Evolutionary conservation across 2,329 filamentous ascomycete genomes (phyloP).

Genomic region (Cladophialophora yegresii): DNA sequence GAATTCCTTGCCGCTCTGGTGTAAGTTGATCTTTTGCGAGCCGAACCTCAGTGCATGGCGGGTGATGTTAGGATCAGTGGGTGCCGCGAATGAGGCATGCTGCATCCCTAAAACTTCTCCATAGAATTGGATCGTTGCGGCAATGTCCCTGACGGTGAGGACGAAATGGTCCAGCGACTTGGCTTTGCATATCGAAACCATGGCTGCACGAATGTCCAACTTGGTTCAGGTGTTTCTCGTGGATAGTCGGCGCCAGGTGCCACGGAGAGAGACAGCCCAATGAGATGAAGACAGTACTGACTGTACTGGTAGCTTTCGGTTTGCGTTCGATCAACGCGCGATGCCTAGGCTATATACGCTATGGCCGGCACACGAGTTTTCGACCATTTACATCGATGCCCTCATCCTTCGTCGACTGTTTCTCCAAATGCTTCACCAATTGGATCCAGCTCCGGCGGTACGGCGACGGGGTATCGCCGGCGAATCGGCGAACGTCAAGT

Average conservation of each 20-base stretch:
- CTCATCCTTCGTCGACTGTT: not conserved
- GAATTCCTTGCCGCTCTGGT: constrained; percentile 60
- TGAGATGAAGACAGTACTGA: not conserved
- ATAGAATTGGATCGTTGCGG: constrained; percentile 58
- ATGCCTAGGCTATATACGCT: not conserved
- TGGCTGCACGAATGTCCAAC: not conserved
- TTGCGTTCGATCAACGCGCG: not conserved
- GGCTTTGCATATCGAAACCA: constrained; percentile 37
- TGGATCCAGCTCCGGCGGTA: not conserved
- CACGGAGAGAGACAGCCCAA: not conserved
- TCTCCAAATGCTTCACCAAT: not conserved
- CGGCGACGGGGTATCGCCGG: not conserved
- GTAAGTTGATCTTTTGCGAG: constrained; percentile 63
- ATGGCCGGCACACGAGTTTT: not conserved
- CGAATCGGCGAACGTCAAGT: not conserved
- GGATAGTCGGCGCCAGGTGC: not conserved
- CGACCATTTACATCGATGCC: not conserved
- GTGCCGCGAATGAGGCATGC: constrained; percentile 54
- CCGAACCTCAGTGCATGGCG: constrained; percentile 61
- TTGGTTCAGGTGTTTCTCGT: not conserved
- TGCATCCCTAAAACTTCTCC: constrained; percentile 59
- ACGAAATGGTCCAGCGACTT: constrained; percentile 62
- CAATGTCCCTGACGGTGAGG: constrained; percentile 58
- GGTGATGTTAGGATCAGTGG: constrained; percentile 41
- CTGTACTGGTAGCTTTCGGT: not conserved